Evolutionary conservation across 1,139 yeast genomes (phyloP), one percentile per base, ranked within the genome.

Genomic region (Kodamaea suecica): DNA sequence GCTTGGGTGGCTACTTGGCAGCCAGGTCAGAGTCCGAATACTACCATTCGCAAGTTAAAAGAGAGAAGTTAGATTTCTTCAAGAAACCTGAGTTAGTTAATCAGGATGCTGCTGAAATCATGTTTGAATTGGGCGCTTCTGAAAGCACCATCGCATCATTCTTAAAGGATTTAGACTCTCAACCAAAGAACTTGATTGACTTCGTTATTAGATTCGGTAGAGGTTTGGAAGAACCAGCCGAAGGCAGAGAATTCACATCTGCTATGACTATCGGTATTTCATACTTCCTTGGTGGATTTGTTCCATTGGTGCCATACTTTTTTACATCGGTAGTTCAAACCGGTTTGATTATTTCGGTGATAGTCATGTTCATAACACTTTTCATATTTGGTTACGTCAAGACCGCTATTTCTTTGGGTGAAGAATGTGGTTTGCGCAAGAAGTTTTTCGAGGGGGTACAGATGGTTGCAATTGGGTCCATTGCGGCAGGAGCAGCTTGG

Each of bases 401-500:
- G 66, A 87, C 97, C 12, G 64, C 82, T 29, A 76, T 88, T 36
- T 84, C 97, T 7, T 78, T 90, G 66, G 95, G 95, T 37, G 79
- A 77, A 26, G 90, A 81, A 43, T 78, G 87, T 50, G 73, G 86
- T 11, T 59, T 59, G 7, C 52, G 56, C 41, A 79, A 78, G 50
- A 84, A 86, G 52, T 63, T 84, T 4, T 62, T 66, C 31, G 95
- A 88, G 57, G 97, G 97, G 34, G 38, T 84, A 28, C 95, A 88
- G 61, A 92, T 92, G 97, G 81, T 88, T 38, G 64, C 84, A 14
- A 90, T 87, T 34, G 98, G 98, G 29, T 95, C 97, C 12, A 65
- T 84, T 23, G 98, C 98, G 17, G 98, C 98, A 4, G 95, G 95
- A 5, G 86, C 95, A 17, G 97, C 98, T 14, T 92, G 96, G 96